Conservation (phyloP, 169 alveolate species). For the Plasmodium relictum region DNA sequence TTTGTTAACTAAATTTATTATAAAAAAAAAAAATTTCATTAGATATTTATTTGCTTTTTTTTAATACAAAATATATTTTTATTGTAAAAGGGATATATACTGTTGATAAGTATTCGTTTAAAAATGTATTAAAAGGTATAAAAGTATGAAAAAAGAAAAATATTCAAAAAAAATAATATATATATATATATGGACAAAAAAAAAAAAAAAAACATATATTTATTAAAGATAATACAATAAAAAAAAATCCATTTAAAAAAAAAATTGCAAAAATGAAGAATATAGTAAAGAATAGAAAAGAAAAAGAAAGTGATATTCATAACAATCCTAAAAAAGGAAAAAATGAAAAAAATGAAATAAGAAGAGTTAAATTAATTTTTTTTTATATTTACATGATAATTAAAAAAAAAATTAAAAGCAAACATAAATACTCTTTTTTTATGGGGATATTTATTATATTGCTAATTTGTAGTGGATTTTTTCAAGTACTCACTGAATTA, state of each 20-base stretch:
- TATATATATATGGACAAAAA: background rate
- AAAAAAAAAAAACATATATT: background rate
- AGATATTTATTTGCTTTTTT: no score
- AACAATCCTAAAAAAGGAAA: background rate
- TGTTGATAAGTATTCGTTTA: no score
- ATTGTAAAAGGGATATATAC: no score
- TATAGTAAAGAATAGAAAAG: background rate
- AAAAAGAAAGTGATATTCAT: background rate
- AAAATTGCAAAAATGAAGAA: conserved; percentile 3
- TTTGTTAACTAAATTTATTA: no score
- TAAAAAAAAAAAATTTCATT: no score
- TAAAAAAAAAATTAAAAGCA: conserved; percentile 9
- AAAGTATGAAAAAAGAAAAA: no score
- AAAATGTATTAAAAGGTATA: no score
- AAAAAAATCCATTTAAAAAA: background rate
- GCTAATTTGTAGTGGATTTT: conserved; percentile 59
- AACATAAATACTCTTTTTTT: conserved; percentile 62
- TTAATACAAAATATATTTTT: no score
- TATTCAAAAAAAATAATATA: no score
- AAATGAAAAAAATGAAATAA: conserved; percentile 2
- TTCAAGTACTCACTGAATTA: conserved; percentile 16
- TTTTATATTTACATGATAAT: background rate
- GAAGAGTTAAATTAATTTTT: background rate
- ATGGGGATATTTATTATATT: conserved; percentile 61
- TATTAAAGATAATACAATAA: background rate